Base-by-base conservation (phyloP, 2,329 filamentous ascomycete genomes). In the Calonectria multiphialidica region DNA sequence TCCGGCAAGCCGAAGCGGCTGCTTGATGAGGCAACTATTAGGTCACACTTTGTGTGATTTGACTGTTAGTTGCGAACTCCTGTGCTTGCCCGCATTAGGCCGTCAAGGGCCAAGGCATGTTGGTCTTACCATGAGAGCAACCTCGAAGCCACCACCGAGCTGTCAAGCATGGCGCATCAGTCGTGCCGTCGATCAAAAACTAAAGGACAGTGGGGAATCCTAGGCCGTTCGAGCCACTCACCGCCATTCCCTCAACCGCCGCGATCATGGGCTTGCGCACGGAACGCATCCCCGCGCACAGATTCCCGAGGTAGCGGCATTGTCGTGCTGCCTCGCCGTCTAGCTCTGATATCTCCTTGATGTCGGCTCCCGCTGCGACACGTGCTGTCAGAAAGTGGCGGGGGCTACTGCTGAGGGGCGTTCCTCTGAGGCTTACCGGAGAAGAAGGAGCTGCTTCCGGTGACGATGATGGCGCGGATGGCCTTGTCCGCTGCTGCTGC, bases 101-200 rank as follows among this genome's bases (percentile, higher is more conserved):
- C 21, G 50, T 18, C 49, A n/a, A 40, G 50, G 28, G 33, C 45
- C 15, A 25, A 35, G 18, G n/a, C 15, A 13, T 64, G 25, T 57
- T 57, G 42, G 45, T 79, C 76, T 79, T 78, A 87, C 85, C 76
- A 85, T 84, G 35, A 89, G 80, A 5, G 86, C 87, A 49, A 89
- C 78, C 70, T 89, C 88, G 66, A 88, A 89, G 6, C 88, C 87
- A 16, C 87, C 87, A 35, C 87, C 87, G 35, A 89, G 83, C 86
- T 87, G 66, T 69, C 72, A 68, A 79, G 65, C 53, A 55, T 44
- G 49, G 42, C 61, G 67, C 23, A 47, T 77, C 64, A 75, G 73
- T 67, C 66, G 53, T 30, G 47, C n/a, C 35, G 49, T 55, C 23
- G 42, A 59, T 49, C 40, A 28, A 40, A 5, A 37, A 45, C 45